These are phyloP conservation scores for Xylaria sp. DNA, from an alignment of 2,329 filamentous ascomycete species.

Conservation along the genomic window DNA sequence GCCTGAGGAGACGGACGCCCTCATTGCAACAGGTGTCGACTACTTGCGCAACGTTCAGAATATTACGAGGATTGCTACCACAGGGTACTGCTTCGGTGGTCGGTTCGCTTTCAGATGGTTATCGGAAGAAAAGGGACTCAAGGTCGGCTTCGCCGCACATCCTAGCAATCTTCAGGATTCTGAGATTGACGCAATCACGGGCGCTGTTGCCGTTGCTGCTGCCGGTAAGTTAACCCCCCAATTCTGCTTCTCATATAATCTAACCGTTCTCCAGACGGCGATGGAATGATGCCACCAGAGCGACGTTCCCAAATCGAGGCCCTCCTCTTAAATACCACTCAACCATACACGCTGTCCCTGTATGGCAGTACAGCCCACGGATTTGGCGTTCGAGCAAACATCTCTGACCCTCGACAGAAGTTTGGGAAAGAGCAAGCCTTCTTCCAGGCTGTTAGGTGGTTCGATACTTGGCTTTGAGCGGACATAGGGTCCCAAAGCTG, in stretches of 20 bases:
- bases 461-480: conserved; percentile 62
- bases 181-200: conserved; percentile 66
- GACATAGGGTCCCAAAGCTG: neutral
- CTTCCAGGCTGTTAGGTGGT: conserved; percentile 79
- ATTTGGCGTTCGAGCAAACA: conserved; percentile 75
- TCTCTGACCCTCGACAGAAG: conserved; percentile 60
- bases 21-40: conserved; percentile 57
- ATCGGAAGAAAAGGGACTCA: conserved; percentile 60
- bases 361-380: conserved; percentile 77
- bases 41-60: conserved; percentile 60
- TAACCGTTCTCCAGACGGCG: conserved; percentile 58
- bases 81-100: conserved; percentile 74
- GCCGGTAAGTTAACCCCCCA: conserved; percentile 57
- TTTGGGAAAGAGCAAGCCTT: conserved; percentile 85
- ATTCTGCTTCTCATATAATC: conserved; percentile 2
- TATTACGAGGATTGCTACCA: conserved; percentile 63
- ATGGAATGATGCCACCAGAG: conserved; percentile 66
- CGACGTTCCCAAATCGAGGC: conserved; percentile 68
- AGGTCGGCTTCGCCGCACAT: conserved; percentile 71
- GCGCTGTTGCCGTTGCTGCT: conserved; percentile 69
- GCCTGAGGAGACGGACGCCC: conserved; percentile 55
- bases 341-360: conserved; percentile 74
- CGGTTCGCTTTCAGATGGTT: conserved; percentile 66
- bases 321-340: conserved; percentile 62
- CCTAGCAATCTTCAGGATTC: conserved; percentile 68